Conservation (phyloP, 2,329 filamentous ascomycete genomes). For the Polychaeton citri region DNA sequence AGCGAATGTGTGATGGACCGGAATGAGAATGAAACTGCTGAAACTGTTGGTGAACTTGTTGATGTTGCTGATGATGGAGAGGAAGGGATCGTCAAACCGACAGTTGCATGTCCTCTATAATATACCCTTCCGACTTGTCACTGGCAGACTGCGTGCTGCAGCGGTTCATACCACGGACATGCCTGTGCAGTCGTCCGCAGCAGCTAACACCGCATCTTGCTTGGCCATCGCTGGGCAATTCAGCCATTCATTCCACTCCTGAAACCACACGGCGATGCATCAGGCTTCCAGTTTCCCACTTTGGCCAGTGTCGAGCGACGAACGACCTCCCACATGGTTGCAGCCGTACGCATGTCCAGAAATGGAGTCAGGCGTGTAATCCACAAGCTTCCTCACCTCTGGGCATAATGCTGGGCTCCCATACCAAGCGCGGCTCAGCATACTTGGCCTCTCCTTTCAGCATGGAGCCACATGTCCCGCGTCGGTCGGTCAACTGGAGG, state of each 20-base stretch:
- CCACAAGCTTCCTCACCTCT: neutral
- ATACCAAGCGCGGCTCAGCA: constrained; percentile 1
- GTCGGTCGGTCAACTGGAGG: too few species aligned
- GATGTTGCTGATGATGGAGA: too few species aligned
- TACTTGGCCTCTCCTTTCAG: neutral
- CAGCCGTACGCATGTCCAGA: too few species aligned
- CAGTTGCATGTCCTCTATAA: neutral
- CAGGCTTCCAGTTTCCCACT: neutral
- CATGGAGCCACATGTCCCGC: too few species aligned
- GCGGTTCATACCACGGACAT: neutral
- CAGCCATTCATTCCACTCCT: neutral
- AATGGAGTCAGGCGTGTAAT: too few species aligned
- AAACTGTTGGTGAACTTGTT: neutral
- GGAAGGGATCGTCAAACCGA: too few species aligned
- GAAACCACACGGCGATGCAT: neutral
- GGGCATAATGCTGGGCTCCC: neutral
- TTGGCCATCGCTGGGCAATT: neutral
- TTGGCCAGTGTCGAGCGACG: too few species aligned
- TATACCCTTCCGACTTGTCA: neutral
- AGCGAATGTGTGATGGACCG: too few species aligned
- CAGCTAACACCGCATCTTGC: neutral
- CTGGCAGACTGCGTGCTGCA: too few species aligned
- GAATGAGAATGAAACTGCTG: too few species aligned
- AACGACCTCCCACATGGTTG: too few species aligned
- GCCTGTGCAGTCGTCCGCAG: neutral